phyloP scores from a whole-genome alignment of 371 early-diverging fungal species.

The Apophysomyces ossiformis region DNA sequence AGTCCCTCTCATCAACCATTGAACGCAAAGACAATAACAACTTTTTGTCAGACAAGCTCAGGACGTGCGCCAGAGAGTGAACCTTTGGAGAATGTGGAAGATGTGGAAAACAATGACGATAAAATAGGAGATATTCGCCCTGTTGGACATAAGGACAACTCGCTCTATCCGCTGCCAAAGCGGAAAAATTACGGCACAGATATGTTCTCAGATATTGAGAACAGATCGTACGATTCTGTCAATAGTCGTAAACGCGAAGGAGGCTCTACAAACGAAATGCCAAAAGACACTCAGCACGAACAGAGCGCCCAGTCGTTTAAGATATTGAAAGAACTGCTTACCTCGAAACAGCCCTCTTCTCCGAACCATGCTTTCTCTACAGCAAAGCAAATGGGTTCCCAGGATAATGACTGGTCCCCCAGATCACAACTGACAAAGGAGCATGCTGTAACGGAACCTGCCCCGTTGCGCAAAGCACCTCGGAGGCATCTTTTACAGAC shows the following conservation, averaged over 20 bases:
- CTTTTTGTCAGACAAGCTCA: background rate
- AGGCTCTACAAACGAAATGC: background rate
- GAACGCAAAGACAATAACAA: background rate
- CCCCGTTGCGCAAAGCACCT: conserved; percentile 35
- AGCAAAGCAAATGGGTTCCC: background rate
- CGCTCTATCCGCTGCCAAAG: background rate
- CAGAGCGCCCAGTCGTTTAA: background rate
- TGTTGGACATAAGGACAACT: background rate
- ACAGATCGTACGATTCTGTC: background rate
- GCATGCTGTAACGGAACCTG: conserved; percentile 9
- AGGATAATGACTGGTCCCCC: background rate
- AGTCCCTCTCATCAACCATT: no score
- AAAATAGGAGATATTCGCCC: background rate
- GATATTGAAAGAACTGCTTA: background rate
- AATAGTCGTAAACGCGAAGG: background rate
- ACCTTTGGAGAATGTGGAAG: background rate
- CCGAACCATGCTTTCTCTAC: background rate
- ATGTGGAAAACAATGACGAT: background rate
- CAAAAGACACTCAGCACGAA: background rate
- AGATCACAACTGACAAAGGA: background rate
- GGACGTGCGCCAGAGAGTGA: background rate
- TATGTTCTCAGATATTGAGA: background rate
- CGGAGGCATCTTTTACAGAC: conserved; percentile 77
- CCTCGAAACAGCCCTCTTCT: background rate
- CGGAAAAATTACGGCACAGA: no score